Evolutionary conservation across 805 yeast genomes (phyloP), one percentile per base, ranked within the genome.

Genomic region (Maudiozyma bulderi): DNA sequence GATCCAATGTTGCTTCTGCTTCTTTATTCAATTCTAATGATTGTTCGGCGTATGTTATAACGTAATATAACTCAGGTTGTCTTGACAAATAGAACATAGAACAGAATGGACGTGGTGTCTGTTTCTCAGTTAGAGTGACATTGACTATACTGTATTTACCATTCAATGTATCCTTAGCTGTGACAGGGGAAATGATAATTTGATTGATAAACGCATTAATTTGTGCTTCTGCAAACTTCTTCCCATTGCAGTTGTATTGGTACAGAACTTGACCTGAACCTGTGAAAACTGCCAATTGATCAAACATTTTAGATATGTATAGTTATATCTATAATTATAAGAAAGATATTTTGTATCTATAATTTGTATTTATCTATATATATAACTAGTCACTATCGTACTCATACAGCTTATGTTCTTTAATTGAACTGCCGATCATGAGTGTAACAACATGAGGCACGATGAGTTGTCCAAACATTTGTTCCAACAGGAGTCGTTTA

Each of bases 31-130:
- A 51, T 26, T 70, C 73, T 15, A 73, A 64, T 39, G 57, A 72
- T 69, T 47, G 70, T 57, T 48, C 74, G 57, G 52, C 80, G 66
- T 41, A 79, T 68, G 67, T 72, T 67, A 37, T 73, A 64, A 52
- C 71, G 47, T 58, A 63, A 44, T 57, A 59, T 31, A 65, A 34
- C 34, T 60, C 64, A 3, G 69, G 69, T 42, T 61, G 63, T 44
- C 59, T 64, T 15, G 57, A 73, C 20, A 62, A 57, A 47, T 57
- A 50, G 47, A 55, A 63, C 62, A 61, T 57, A 8, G 60, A 45
- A 30, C 53, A 50, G 37, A 60, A 60, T 11, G 52, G 47, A 45
- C 58, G 57, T 10, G 46, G 39, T 34, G 44, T 44, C 14, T 44
- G 33, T 14, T 32, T 35, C 8, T 41, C 31, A 6, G 44, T 32